Conservation (phyloP, 2,329 filamentous ascomycete genomes). For the Coniochaeta ligniaria region DNA sequence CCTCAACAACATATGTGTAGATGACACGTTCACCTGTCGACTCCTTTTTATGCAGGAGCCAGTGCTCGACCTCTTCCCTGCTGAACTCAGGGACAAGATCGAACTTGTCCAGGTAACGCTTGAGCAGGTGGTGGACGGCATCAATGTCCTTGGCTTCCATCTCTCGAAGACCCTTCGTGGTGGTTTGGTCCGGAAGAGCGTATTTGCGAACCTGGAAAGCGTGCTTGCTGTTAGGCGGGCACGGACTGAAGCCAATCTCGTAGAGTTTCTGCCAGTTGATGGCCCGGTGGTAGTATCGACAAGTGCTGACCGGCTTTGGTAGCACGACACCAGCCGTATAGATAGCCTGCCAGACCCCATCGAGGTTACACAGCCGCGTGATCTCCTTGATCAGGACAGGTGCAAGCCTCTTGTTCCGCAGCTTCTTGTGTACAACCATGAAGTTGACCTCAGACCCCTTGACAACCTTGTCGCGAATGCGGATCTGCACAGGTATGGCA, state of each 20-base stretch:
- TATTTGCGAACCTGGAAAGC: conserved; percentile 82
- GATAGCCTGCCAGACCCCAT: conserved; percentile 87
- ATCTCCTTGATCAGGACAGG: conserved; percentile 97
- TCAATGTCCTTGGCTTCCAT: conserved; percentile 77
- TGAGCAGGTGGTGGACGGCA: conserved; percentile 65
- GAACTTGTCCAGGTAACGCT: conserved; percentile 71
- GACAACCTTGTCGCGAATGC: conserved; percentile 68
- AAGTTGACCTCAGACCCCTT: conserved; percentile 94
- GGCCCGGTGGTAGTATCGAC: conserved; percentile 89
- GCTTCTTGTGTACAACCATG: conserved; percentile 95
- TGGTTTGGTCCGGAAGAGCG: conserved; percentile 66
- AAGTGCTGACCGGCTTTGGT: conserved; percentile 86
- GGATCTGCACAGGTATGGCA: conserved; percentile 78
- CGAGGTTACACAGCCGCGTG: conserved; percentile 81
- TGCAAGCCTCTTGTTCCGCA: conserved; percentile 84
- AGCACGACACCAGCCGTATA: conserved; percentile 91
- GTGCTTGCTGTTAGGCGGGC: conserved; percentile 78
- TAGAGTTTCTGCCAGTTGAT: conserved; percentile 95
- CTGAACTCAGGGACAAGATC: conserved; percentile 79
- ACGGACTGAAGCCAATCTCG: conserved; percentile 86
- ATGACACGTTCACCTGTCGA: conserved; percentile 69
- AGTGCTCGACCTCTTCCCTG: conserved; percentile 77
- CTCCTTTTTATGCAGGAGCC: conserved; percentile 68
- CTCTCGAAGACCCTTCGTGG: conserved; percentile 66
- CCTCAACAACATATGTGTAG: conserved; percentile 89